These are phyloP conservation scores for Microdochium nivale DNA, from an alignment of 2,329 filamentous ascomycete genomes.

Conservation along the genomic window DNA sequence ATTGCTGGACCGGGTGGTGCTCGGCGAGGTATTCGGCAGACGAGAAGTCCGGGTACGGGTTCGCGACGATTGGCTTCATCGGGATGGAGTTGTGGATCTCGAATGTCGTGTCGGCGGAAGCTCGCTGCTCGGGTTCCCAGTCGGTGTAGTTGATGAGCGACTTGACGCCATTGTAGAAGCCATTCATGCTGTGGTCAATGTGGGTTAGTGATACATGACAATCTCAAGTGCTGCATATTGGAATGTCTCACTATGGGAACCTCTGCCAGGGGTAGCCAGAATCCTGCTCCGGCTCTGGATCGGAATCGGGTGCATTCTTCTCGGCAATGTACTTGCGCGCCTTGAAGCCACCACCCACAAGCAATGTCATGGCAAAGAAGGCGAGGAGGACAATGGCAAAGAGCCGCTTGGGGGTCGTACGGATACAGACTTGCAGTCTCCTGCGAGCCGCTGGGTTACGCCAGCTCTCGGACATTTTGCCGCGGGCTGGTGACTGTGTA, in stretches of 20 bases:
- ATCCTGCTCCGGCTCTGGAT: conserved; percentile 4
- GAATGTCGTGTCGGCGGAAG: conserved; percentile 8
- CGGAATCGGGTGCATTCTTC: neutral
- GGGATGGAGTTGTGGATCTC: conserved; percentile 12
- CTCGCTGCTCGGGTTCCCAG: conserved; percentile 18
- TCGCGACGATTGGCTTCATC: conserved; percentile 15
- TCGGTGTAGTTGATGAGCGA: conserved; percentile 16
- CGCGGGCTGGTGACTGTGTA: conserved; percentile 6
- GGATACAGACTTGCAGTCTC: conserved; percentile 10
- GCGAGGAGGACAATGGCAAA: conserved; percentile 9
- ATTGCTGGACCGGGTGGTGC: conserved; percentile 21
- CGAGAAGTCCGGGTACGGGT: conserved; percentile 17
- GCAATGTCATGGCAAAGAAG: conserved; percentile 11
- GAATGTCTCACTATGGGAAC: conserved; percentile 13
- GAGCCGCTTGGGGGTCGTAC: conserved; percentile 14
- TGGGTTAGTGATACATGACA: neutral
- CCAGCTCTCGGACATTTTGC: conserved; percentile 11
- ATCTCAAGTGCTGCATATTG: neutral
- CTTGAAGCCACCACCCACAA: conserved; percentile 10
- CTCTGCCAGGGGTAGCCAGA: conserved; percentile 15
- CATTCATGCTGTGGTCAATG: conserved; percentile 10
- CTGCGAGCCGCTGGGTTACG: conserved; percentile 9
- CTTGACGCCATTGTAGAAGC: conserved; percentile 18
- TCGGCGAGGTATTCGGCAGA: conserved; percentile 16
- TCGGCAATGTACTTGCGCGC: conserved; percentile 7